phyloP scores from a whole-genome alignment of 176 grass and related monocot genomes.

The Juncus effusus region DNA sequence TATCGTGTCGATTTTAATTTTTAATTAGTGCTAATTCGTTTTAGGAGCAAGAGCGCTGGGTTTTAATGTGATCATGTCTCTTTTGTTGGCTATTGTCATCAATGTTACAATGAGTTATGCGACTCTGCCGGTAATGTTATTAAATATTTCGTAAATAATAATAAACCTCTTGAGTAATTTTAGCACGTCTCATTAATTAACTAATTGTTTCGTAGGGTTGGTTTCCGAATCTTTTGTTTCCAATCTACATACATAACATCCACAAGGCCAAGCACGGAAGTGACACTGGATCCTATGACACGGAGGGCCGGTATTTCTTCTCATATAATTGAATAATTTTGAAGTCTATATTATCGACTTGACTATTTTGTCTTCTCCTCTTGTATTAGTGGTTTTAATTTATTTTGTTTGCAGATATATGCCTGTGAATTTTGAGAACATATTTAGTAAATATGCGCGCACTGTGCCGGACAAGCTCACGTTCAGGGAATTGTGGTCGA shows the following conservation, averaged over 20 bases:
- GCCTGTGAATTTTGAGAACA: constrained; percentile 36
- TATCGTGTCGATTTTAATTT: background rate
- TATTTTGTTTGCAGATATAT: constrained; percentile 25
- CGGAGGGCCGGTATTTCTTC: constrained; percentile 25
- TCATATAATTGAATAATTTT: background rate
- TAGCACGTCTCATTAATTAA: background rate
- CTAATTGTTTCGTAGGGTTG: constrained; percentile 19
- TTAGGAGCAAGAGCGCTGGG: constrained; percentile 29
- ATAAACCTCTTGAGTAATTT: background rate
- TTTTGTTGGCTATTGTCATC: constrained; percentile 26
- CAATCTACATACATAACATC: constrained; percentile 39
- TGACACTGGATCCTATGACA: constrained; percentile 31
- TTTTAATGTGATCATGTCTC: constrained; percentile 36
- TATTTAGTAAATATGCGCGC: constrained; percentile 45
- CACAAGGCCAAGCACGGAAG: constrained; percentile 40
- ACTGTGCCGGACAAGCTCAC: constrained; percentile 37
- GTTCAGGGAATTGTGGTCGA: constrained; percentile 33
- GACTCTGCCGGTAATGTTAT: constrained; percentile 31
- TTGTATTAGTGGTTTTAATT: background rate
- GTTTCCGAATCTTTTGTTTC: constrained; percentile 36
- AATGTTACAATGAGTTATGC: constrained; percentile 32
- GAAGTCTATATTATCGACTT: background rate
- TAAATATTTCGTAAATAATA: background rate
- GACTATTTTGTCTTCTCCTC: background rate
- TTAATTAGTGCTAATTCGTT: background rate